phyloP scores from a whole-genome alignment of 208 protist genomes.

The Leishmania lainsoni region DNA sequence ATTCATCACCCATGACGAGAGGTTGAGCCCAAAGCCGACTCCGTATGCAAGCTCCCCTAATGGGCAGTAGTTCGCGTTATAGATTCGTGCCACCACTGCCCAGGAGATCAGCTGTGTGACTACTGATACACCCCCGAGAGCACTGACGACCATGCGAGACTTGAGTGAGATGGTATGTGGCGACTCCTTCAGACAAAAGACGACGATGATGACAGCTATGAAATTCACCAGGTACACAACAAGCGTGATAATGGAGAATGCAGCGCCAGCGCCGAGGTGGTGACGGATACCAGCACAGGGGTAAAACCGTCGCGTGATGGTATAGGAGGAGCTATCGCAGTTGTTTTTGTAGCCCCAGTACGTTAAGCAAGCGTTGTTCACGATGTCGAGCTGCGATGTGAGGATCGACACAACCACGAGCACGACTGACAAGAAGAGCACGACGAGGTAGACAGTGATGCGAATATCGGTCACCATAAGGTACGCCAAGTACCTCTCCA shows the following conservation, averaged over 20 bases:
- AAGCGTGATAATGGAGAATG: conserved; percentile 64
- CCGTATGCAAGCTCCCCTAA: conserved; percentile 40
- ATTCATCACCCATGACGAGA: conserved; percentile 60
- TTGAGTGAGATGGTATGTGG: conserved; percentile 26
- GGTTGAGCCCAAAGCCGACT: conserved; percentile 60
- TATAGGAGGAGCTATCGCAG: conserved; percentile 58
- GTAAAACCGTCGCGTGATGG: conserved; percentile 35
- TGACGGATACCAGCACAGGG: conserved; percentile 28
- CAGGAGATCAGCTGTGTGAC: conserved; percentile 58
- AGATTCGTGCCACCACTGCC: conserved; percentile 49
- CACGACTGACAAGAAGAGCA: conserved; percentile 39
- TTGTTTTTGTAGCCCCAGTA: conserved; percentile 81
- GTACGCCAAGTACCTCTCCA: conserved; percentile 37
- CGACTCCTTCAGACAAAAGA: conserved; percentile 34
- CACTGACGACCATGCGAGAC: conserved; percentile 34
- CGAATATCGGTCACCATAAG: conserved; percentile 46
- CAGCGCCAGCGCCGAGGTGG: conserved; percentile 53
- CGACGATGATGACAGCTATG: conserved; percentile 21
- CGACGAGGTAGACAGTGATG: conserved; percentile 33
- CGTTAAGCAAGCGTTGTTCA: conserved; percentile 53
- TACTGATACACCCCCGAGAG: conserved; percentile 26
- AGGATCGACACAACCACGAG: conserved; percentile 52
- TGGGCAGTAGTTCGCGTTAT: conserved; percentile 29
- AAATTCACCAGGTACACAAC: conserved; percentile 41
- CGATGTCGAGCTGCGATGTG: conserved; percentile 54